Base-by-base conservation (phyloP, 2,329 filamentous ascomycete species). In the Hymenoscyphus repandus region DNA sequence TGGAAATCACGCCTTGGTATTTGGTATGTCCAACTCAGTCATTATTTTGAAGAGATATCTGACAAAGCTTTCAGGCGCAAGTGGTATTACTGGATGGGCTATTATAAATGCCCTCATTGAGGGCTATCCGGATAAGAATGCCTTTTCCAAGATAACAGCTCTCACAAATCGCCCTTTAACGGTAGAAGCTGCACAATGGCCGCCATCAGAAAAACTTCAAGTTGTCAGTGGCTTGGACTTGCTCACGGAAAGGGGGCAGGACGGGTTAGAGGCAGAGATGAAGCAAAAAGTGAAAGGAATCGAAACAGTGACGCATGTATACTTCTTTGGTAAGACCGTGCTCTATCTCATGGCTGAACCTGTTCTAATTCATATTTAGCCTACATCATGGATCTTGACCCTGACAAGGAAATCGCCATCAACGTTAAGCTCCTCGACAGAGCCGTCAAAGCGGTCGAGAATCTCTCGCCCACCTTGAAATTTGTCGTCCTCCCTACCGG, bases 401-500 rank as follows among this genome's bases (percentile, higher is more conserved):
- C 49, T 2, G 42, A 45, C 12, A 50, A 52, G 18, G 52, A 58
- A 45, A 53, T 57, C 17, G 34, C 42, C 2, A 55, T 69, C 58
- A 73, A 73, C 58, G 65, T 68, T 7, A 60, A 66, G 13, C 63
- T 73, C 44, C 63, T 71, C 20, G 63, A 65, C 40, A 66, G 68
- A 34, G 68, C 70, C n/a, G 60, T 73, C 32, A 59, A 60, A 12
- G 68, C 70, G 17, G 55, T 70, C 17, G 69, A 72, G 51, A 54
- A 62, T 31, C 62, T 72, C 4, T 68, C 68, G 27, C 56, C 65
- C 5, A 65, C 63, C 32, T 63, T 74, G 17, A 58, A 67, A 50
- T 72, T 71, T 48, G 63, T 73, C 10, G 66, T 70, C 6, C 61
- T 72, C 12, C 70, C 69, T 17, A 72, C 70, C 1, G 71, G 70